phyloP scores from a whole-genome alignment of 2,329 filamentous ascomycete species.

The Daldinia sp. region DNA sequence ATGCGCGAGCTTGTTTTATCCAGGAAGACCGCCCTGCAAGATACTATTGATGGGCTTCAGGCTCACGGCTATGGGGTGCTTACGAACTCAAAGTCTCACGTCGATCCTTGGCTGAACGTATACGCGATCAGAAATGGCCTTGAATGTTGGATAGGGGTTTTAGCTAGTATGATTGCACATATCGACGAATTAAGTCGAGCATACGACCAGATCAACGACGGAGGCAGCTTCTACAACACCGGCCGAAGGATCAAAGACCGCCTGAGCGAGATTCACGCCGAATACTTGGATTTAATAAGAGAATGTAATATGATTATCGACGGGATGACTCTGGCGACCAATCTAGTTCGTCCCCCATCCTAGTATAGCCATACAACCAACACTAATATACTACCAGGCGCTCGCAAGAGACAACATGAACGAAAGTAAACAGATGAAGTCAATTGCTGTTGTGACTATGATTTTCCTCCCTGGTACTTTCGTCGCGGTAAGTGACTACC shows the following conservation, averaged over 20 bases:
- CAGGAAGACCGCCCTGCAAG: neutral
- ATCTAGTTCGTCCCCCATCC: constrained; percentile 40
- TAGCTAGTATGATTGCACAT: neutral
- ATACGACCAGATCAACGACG: neutral
- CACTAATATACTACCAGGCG: neutral
- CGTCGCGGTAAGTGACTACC: constrained; percentile 16
- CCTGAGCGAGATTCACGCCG: constrained; percentile 28
- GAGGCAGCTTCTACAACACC: neutral
- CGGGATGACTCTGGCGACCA: constrained; percentile 46
- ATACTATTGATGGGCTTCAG: neutral
- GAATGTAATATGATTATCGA: constrained; percentile 47
- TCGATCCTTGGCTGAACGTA: neutral
- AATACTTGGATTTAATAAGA: constrained; percentile 46
- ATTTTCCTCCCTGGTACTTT: constrained; percentile 32
- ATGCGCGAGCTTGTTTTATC: constrained; percentile 3
- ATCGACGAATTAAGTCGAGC: neutral
- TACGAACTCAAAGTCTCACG: neutral
- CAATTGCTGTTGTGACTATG: constrained; percentile 36
- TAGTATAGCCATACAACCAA: no score
- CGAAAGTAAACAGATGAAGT: constrained; percentile 39
- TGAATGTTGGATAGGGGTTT: neutral
- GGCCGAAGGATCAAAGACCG: constrained; percentile 2
- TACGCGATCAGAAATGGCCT: neutral
- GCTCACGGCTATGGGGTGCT: neutral
- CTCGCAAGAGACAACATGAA: neutral